These are phyloP conservation scores for Candida albicans DNA, from an alignment of 1,139 yeast genomes.

Conservation along the genomic window DNA sequence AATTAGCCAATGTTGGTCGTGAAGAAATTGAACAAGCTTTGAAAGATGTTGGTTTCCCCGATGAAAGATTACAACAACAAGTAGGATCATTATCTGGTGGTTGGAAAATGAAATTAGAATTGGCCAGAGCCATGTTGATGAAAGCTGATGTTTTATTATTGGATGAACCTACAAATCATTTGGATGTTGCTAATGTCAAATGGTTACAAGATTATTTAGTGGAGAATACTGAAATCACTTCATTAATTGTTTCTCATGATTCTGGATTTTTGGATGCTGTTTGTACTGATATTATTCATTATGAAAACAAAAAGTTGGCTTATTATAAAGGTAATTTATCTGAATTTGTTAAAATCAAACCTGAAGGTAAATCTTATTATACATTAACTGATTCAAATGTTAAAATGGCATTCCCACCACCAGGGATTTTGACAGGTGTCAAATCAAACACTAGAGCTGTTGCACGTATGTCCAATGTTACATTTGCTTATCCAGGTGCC, in stretches of 20 bases:
- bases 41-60: constrained; percentile 85
- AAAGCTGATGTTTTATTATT: constrained; percentile 91
- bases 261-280: constrained; percentile 94
- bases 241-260: constrained; percentile 95
- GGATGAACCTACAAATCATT: constrained; percentile 98
- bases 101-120: constrained; percentile 97
- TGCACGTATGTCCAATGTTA: constrained; percentile 83
- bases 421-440: constrained; percentile 95
- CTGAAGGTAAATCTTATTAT: constrained; percentile 95
- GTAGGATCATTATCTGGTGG: constrained; percentile 98
- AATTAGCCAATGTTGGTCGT: constrained; percentile 58
- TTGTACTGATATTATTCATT: constrained; percentile 95
- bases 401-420: constrained; percentile 98
- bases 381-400: constrained; percentile 93
- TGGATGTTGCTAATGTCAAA: constrained; percentile 90
- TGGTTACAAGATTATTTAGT: constrained; percentile 90
- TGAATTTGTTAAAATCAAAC: constrained; percentile 86
- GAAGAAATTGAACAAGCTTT: constrained; percentile 77
- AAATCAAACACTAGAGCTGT: constrained; percentile 94
- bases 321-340: constrained; percentile 96
- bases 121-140: constrained; percentile 98
- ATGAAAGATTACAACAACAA: constrained; percentile 81
- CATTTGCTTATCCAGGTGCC: constrained; percentile 89
- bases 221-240: constrained; percentile 82
- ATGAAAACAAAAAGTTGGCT: constrained; percentile 91